Evolutionary conservation across 768 basidiomycete species (phyloP), one percentile per base, ranked within the genome.

Genomic region (Lactarius psammicola): DNA sequence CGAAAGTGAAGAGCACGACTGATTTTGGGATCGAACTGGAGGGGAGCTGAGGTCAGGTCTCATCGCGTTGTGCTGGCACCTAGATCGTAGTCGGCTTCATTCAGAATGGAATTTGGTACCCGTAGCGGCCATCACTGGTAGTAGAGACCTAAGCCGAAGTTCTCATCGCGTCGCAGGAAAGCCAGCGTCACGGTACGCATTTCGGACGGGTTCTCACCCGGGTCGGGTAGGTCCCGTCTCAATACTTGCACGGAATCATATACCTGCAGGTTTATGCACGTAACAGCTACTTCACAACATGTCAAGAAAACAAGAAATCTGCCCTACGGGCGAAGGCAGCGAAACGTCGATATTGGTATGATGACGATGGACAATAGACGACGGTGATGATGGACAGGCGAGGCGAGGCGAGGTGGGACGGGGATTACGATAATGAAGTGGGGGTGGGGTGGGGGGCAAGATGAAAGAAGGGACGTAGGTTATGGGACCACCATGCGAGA

Each of bases 261-360:
- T 44, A 44, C 20, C 42, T 44, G 42, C 42, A 44, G 5, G 15
- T 6, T 15, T 51, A 26, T 51, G 49, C 13, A 26, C 49, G 26
- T 51, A 57, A 66, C 30, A 57, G 33, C 65, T 66, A 62, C 13
- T 66, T 66, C 60, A 66, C 60, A 66, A 66, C 60, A 62, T 31
- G 65, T 17, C 38, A 51, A 42, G 49, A 23, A 30, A 61, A 61
- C 34, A 49, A 56, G 59, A 38, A 34, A 11, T n/a, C 30, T 58
- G 65, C 60, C 62, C 26, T 60, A 65, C 59, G 36, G 28, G 64
- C 53, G 56, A 40, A 54, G 40, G 46, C 57, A 66, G 42, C 44
- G 23, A n/a, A 36, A n/a, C 23, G 46, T 36, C 53, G 34, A 34
- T 33, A 53, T 40, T 6, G 46, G n/a, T 51, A 26, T n/a, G 18